phyloP scores from a whole-genome alignment of 805 yeast species.

The Saccharomyces mikatae region DNA sequence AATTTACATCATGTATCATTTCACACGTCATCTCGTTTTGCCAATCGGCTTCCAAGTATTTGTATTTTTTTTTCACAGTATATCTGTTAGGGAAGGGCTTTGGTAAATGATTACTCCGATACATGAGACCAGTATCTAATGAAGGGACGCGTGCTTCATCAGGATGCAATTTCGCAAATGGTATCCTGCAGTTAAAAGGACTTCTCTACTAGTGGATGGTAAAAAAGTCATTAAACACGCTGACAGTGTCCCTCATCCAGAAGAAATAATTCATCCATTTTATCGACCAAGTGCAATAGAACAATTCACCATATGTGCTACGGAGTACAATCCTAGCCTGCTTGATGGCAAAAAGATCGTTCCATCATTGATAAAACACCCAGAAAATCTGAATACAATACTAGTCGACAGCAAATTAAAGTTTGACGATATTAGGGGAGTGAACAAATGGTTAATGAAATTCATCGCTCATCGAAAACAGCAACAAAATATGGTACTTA shows the following conservation, averaged over 20 bases:
- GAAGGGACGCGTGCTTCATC: neutral
- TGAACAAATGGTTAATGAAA: constrained; percentile 16
- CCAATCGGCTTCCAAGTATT: neutral
- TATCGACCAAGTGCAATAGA: constrained; percentile 19
- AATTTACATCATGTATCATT: neutral
- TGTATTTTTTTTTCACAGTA: neutral
- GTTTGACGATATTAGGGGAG: constrained; percentile 12
- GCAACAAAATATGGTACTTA: neutral
- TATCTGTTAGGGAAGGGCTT: neutral
- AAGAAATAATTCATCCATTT: constrained; percentile 22
- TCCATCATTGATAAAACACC: constrained; percentile 11
- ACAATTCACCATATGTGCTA: constrained; percentile 17
- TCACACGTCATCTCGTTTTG: neutral
- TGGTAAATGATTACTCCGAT: neutral
- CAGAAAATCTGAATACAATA: constrained; percentile 1
- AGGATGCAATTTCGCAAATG: neutral
- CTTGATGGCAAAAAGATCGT: constrained; percentile 15
- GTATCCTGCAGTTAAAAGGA: neutral
- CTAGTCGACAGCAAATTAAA: constrained; percentile 8
- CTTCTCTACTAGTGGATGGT: neutral
- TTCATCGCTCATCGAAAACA: constrained; percentile 2
- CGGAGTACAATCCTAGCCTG: constrained; percentile 13
- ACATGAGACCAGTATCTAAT: neutral
- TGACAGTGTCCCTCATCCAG: constrained; percentile 1
- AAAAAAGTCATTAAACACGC: neutral